Conservation (phyloP, 164 flowering plant genomes). For the Vitis amurensis region DNA sequence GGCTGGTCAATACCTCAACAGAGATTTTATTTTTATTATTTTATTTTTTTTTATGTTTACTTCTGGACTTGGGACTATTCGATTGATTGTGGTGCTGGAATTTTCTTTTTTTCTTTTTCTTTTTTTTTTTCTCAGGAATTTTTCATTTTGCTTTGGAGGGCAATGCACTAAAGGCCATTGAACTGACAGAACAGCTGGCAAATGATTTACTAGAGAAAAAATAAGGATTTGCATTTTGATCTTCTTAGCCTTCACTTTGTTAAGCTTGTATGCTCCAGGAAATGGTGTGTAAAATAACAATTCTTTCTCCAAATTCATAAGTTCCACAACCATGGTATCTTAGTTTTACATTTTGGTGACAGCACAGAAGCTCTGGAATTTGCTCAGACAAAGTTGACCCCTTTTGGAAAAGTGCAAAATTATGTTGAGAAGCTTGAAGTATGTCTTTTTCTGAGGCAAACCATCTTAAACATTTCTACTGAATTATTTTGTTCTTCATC, state of each 20-base stretch:
- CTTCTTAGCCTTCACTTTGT: conserved; percentile 94
- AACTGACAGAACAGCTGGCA: conserved; percentile 76
- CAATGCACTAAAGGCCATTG: conserved; percentile 82
- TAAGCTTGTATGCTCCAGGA: conserved; percentile 75
- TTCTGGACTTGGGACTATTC: too few relatives aligned
- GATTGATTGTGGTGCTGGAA: too few relatives aligned
- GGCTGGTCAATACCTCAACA: neutral
- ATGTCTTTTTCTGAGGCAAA: conserved; percentile 18
- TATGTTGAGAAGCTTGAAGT: conserved; percentile 86
- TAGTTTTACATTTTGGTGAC: conserved; percentile 35
- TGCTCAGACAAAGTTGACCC: conserved; percentile 74
- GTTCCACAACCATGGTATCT: conserved; percentile 1
- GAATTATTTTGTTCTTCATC: neutral
- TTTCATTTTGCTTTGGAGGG: conserved; percentile 73
- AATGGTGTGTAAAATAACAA: conserved; percentile 50
- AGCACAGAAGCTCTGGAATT: conserved; percentile 95
- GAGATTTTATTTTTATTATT: too few relatives aligned
- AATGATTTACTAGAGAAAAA: conserved; percentile 68
- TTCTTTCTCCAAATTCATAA: neutral
- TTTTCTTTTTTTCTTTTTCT: neutral
- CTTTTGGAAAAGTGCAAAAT: conserved; percentile 78
- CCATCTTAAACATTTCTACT: neutral
- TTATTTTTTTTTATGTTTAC: too few relatives aligned
- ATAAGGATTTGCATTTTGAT: conserved; percentile 90
- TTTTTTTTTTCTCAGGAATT: conserved; percentile 49